Evolutionary conservation across 2,329 filamentous ascomycete species (phyloP), one percentile per base, ranked within the genome.

Genomic region (Cladosporium sp.): DNA sequence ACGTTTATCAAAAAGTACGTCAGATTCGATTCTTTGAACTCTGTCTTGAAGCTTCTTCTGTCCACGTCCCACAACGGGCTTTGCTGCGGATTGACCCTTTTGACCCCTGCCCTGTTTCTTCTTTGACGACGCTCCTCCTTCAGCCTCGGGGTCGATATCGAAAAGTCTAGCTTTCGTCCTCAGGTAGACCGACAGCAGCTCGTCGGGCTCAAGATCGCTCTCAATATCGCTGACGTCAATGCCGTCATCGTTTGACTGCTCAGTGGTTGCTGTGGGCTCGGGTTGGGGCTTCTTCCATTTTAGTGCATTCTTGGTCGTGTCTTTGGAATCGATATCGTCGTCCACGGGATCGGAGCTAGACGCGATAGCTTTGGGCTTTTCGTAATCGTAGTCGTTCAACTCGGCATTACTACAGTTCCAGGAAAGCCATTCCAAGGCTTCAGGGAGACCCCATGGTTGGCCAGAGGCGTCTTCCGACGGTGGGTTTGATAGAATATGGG

Each of bases 401-500:
- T 66, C 62, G 18, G 55, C 58, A 22, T 52, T 35, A 11, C 78
- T 72, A 61, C 85, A 88, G 65, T 93, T 82, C 58, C 88, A 75
- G n/a, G 89, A 88, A 50, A 97, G 78, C 89, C 90, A 95, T 61
- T 96, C 89, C 16, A 98, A 69, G 22, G 87, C 84, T 70, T 95
- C 91, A 56, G 95, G 86, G 34, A 97, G 73, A 9, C 91, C 90
- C 87, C 89, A 95, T 11, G 90, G 79, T 41, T 78, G 77, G 18
- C 74, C 63, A 2, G 76, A 72, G 51, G 85, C 78, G 56, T 82
- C 83, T 31, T 69, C 67, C 54, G 68, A 63, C 11, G 83, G 77
- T 28, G 83, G 82, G 58, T 50, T 43, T 34, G 84, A 77, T 52
- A 91, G 70, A 42, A 89, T 77, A 63, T 86, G 76, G 59, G 80